These are phyloP conservation scores for Fusarium abutilonis DNA, from an alignment of 2,329 filamentous ascomycete species.

Conservation along the genomic window DNA sequence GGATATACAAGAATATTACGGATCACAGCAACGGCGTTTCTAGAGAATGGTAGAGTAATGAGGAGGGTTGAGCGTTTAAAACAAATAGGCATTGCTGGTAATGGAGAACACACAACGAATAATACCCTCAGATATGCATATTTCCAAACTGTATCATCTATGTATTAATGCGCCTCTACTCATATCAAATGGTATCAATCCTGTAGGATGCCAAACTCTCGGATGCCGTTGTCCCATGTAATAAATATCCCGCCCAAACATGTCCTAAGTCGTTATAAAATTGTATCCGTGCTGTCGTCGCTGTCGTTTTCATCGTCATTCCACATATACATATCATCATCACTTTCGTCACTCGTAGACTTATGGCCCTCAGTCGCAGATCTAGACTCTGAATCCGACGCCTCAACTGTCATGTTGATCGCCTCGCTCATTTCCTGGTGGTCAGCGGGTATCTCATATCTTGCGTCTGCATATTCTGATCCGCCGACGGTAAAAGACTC, in stretches of 20 bases:
- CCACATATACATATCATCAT: constrained; percentile 30
- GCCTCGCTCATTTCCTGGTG: constrained; percentile 43
- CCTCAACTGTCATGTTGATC: constrained; percentile 42
- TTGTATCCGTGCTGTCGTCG: constrained; percentile 15
- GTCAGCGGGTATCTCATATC: constrained; percentile 48
- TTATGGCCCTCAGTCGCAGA: constrained; percentile 17
- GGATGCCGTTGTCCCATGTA: constrained; percentile 3
- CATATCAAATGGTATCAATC: background rate
- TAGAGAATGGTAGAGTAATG: constrained; percentile 1
- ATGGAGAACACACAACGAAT: constrained; percentile 24
- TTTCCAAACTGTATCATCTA: background rate
- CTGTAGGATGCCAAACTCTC: background rate
- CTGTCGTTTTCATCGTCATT: constrained; percentile 24
- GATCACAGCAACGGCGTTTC: constrained; percentile 29
- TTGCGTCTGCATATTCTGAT: constrained; percentile 50
- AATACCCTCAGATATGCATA: constrained; percentile 13
- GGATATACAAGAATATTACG: constrained; percentile 2
- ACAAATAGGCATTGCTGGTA: constrained; percentile 20
- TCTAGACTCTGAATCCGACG: constrained; percentile 27
- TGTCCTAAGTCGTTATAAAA: constrained; percentile 7
- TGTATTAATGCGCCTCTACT: constrained; percentile 9
- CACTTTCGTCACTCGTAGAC: constrained; percentile 14
- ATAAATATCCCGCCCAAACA: constrained; percentile 1
- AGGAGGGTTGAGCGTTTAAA: constrained; percentile 16
- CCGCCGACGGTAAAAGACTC: constrained; percentile 50